Conservation (phyloP, 2,329 filamentous ascomycete genomes). For the Penicillium sp. region DNA sequence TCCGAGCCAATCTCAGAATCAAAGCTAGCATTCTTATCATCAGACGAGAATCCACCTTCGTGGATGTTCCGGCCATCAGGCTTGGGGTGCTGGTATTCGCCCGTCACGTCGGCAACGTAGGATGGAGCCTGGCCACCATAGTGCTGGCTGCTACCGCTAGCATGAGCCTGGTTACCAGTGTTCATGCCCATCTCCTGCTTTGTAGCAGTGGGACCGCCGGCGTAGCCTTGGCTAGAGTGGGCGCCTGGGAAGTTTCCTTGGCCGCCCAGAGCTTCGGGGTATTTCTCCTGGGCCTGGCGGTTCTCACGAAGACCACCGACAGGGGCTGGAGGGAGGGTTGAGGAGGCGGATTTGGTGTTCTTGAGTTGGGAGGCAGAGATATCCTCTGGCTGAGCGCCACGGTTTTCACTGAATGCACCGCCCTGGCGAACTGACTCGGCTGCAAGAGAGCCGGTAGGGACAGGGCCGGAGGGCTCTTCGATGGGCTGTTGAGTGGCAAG, state of each 20-base stretch:
- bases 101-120: constrained; percentile 38
- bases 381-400: constrained; percentile 50
- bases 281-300: constrained; percentile 43
- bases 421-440: constrained; percentile 65
- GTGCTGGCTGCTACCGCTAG: constrained; percentile 28
- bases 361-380: constrained; percentile 55
- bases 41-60: constrained; percentile 47
- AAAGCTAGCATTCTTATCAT: constrained; percentile 52
- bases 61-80: constrained; percentile 55
- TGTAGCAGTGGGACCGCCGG: constrained; percentile 34
- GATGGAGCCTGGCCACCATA: constrained; percentile 37
- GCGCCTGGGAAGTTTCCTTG: constrained; percentile 41
- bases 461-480: constrained; percentile 63
- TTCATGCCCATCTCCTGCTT: constrained; percentile 32
- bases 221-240: constrained; percentile 37
- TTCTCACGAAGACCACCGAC: constrained; percentile 49
- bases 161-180: constrained; percentile 19
- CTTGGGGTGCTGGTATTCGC: constrained; percentile 34
- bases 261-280: constrained; percentile 40
- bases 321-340: constrained; percentile 49
- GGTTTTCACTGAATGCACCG: constrained; percentile 64
- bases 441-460: constrained; percentile 71
- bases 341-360: constrained; percentile 56
- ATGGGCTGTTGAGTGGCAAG: constrained; percentile 52
- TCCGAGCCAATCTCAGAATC: constrained; percentile 54